Evolutionary conservation across 176 grass and related monocot genomes (phyloP).

Genomic region (Alloteropsis semialata): DNA sequence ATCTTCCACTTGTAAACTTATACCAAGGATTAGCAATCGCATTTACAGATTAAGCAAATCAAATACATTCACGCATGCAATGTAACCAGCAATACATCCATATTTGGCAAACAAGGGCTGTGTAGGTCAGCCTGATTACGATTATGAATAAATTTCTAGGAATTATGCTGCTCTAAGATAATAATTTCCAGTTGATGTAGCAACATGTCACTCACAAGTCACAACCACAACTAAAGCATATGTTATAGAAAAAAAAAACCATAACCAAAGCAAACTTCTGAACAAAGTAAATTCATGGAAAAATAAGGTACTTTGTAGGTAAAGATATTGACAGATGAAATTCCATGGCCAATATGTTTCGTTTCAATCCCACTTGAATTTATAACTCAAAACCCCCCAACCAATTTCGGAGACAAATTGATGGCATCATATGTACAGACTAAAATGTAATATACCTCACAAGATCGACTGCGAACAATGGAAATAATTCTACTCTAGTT

Average conservation of each 20-base stretch:
- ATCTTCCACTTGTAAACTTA: background rate
- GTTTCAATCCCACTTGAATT: conserved; percentile 4
- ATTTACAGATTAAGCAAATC: background rate
- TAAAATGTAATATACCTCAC: conserved; percentile 20
- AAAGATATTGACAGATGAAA: background rate
- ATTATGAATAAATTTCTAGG: background rate
- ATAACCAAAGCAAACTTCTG: conserved; percentile 1
- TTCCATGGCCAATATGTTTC: background rate
- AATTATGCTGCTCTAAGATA: background rate
- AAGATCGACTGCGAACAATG: conserved; percentile 30
- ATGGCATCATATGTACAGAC: conserved; percentile 34
- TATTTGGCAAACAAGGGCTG: background rate
- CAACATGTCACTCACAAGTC: background rate
- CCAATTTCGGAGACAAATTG: conserved; percentile 20
- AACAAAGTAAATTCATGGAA: background rate
- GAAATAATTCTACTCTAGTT: conserved; percentile 34
- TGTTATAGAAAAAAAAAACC: background rate
- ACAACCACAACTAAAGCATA: background rate
- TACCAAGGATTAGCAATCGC: background rate
- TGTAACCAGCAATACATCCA: background rate
- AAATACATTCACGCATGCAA: conserved; percentile 1
- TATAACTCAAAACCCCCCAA: conserved; percentile 33
- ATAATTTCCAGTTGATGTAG: background rate
- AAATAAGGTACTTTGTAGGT: background rate
- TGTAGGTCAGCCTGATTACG: background rate